phyloP scores from a whole-genome alignment of 768 basidiomycete species.

The Roridomyces roridus region DNA sequence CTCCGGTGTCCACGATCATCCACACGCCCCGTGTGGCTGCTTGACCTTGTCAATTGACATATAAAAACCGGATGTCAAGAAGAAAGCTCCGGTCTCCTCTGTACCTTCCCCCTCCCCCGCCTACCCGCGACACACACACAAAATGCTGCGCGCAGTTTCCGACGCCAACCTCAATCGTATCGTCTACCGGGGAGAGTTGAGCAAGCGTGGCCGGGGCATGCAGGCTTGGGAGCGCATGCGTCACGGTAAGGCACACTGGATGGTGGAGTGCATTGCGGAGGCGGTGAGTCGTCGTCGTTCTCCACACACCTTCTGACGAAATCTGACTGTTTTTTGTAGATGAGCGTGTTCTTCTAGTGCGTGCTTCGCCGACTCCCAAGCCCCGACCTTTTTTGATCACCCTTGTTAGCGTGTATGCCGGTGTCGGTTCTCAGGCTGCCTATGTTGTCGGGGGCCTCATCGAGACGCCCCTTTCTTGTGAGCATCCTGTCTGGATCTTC shows the following conservation, averaged over 20 bases:
- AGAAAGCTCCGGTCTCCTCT: too few relatives aligned
- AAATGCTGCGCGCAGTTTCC: too few relatives aligned
- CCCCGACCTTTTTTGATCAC: constrained; percentile 34
- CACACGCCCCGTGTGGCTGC: too few relatives aligned
- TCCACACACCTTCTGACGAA: not conserved
- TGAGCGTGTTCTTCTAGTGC: constrained; percentile 65
- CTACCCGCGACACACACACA: too few relatives aligned
- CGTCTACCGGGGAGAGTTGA: too few relatives aligned
- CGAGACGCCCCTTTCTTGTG: too few relatives aligned
- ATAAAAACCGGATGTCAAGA: too few relatives aligned
- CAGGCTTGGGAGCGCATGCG: constrained; percentile 17
- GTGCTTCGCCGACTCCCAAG: constrained; percentile 48
- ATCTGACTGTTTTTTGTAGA: constrained; percentile 36
- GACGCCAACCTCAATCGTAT: too few relatives aligned
- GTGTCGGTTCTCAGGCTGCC: constrained; percentile 60
- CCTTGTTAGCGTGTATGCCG: constrained; percentile 34
- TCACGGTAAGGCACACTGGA: constrained; percentile 49
- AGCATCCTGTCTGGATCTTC: constrained; percentile 62
- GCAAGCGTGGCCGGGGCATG: too few relatives aligned
- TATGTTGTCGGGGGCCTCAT: constrained; percentile 54
- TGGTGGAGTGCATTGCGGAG: constrained; percentile 68
- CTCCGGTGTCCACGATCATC: too few relatives aligned
- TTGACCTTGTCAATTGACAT: too few relatives aligned
- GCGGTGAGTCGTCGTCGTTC: constrained; percentile 43
- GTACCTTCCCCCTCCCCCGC: too few relatives aligned